Conservation (phyloP, 1,284 basidiomycete species). For the Trametes versicolor region DNA sequence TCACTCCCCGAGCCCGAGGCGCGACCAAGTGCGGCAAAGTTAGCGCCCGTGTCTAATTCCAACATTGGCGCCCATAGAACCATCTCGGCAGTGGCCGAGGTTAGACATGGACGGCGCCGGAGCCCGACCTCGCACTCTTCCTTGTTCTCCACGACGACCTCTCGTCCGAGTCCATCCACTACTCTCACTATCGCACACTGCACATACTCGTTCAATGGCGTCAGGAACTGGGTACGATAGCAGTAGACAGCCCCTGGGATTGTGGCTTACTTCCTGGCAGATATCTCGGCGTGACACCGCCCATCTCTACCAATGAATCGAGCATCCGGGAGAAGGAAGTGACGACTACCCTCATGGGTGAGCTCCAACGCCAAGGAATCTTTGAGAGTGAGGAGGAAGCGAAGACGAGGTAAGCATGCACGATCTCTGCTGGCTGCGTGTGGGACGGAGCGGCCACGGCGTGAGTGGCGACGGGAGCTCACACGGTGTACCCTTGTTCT, state of each 20-base stretch:
- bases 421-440: background rate
- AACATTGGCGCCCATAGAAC: conserved; percentile 19
- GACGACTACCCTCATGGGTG: conserved; percentile 89
- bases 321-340: conserved; percentile 80
- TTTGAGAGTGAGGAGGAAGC: conserved; percentile 94
- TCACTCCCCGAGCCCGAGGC: background rate
- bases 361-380: conserved; percentile 86
- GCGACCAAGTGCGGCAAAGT: background rate
- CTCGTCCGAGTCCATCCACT: conserved; percentile 5
- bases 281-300: conserved; percentile 87
- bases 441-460: background rate
- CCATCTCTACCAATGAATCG: conserved; percentile 87
- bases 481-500: background rate
- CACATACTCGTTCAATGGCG: conserved; percentile 17
- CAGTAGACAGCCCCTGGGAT: no score
- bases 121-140: conserved; percentile 25
- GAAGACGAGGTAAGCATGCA: conserved; percentile 80
- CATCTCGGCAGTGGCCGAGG: conserved; percentile 29
- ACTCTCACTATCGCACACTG: background rate
- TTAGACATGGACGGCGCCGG: conserved; percentile 27
- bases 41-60: background rate
- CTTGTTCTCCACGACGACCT: conserved; percentile 33
- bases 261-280: conserved; percentile 47
- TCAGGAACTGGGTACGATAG: conserved; percentile 34
- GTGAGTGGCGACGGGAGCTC: conserved; percentile 24